Percentiles rank a stretch among this genome's conserved stretches.
These are phyloP conservation scores for Penicillium crustosum DNA, from an alignment of 2,329 filamentous ascomycete species.

Conservation along the genomic window DNA sequence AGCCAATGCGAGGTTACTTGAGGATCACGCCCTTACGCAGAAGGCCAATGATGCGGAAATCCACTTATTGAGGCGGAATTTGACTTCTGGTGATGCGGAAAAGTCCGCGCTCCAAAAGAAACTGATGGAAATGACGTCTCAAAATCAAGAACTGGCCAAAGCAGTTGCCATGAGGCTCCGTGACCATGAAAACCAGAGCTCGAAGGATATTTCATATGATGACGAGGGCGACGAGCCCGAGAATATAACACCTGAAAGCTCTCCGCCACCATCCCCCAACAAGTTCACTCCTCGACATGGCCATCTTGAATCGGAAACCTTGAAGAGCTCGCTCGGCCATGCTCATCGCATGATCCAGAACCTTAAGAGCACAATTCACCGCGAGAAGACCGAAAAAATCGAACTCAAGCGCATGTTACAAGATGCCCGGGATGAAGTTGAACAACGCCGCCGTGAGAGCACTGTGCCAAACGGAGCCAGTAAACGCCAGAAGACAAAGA, in stretches of 20 bases:
- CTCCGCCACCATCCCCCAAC: constrained; percentile 83
- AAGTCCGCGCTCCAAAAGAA: constrained; percentile 75
- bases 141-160: constrained; percentile 87
- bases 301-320: constrained; percentile 89
- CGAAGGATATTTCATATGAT: constrained; percentile 60
- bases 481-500: constrained; percentile 62
- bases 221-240: constrained; percentile 66
- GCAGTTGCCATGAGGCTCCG: constrained; percentile 75
- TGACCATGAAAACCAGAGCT: constrained; percentile 62
- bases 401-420: constrained; percentile 94
- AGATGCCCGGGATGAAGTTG: constrained; percentile 89
- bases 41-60: constrained; percentile 90
- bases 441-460: constrained; percentile 61
- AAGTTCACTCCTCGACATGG: constrained; percentile 90
- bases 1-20: constrained; percentile 71
- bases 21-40: constrained; percentile 73
- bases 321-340: constrained; percentile 91
- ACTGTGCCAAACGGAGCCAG: constrained; percentile 40
- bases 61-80: constrained; percentile 76
- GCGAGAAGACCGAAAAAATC: constrained; percentile 97
- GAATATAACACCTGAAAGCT: constrained; percentile 78
- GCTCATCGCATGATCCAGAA: constrained; percentile 96
- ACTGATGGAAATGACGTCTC: constrained; percentile 80
- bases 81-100: constrained; percentile 76
- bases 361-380: constrained; percentile 89